Evolutionary conservation across 441 rosid species (phyloP).

Genomic region (Erodium chrysanthum): DNA sequence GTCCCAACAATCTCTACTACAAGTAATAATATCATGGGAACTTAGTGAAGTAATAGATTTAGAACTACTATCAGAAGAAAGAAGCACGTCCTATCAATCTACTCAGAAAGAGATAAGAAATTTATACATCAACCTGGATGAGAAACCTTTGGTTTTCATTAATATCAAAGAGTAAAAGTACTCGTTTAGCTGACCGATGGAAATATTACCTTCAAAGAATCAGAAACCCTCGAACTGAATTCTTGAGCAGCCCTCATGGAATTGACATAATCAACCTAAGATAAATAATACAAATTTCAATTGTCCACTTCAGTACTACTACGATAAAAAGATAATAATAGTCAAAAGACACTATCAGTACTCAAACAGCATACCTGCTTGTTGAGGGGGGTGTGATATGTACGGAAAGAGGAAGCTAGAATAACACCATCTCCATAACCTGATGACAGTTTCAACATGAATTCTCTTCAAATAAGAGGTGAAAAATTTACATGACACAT

Average conservation of each 20-base stretch:
- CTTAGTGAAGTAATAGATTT: background rate
- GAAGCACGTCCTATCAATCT: background rate
- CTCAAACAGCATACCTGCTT: slow-evolving; percentile 54
- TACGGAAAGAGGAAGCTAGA: slow-evolving; percentile 95
- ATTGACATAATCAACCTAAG: slow-evolving; percentile 72
- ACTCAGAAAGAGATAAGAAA: slow-evolving; percentile 11
- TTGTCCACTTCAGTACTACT: slow-evolving; percentile 6
- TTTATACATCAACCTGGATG: slow-evolving; percentile 5
- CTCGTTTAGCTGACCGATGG: background rate
- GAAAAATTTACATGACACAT: background rate
- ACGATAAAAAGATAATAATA: slow-evolving; percentile 6
- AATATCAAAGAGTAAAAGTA: slow-evolving; percentile 8
- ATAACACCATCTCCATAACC: slow-evolving; percentile 70
- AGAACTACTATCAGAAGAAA: background rate
- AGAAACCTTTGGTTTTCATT: slow-evolving; percentile 6
- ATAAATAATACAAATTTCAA: slow-evolving; percentile 16
- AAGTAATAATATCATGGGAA: slow-evolving; percentile 2
- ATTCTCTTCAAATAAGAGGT: background rate
- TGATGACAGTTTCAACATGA: slow-evolving; percentile 22
- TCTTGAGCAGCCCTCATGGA: slow-evolving; percentile 90
- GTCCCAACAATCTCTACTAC: background rate
- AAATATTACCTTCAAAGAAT: slow-evolving; percentile 62
- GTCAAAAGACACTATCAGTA: slow-evolving; percentile 12
- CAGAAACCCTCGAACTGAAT: slow-evolving; percentile 64
- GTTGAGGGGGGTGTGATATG: slow-evolving; percentile 92